Percentiles rank a stretch among this genome's conserved stretches.
Conservation (phyloP, 805 yeast genomes). For the Ogataea henricii region DNA sequence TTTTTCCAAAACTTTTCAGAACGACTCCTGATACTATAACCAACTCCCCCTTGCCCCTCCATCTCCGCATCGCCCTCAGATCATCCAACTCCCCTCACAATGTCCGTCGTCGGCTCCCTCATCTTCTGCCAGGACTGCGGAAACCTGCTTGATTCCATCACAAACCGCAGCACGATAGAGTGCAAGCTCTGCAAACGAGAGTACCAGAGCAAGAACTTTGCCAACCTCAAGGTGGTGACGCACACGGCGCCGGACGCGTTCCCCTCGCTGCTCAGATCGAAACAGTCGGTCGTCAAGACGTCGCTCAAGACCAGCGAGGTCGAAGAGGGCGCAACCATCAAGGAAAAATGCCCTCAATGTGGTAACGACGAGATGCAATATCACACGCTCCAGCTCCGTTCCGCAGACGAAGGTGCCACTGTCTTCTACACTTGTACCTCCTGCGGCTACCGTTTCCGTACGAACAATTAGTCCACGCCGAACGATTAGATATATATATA, state of each 20-base stretch:
- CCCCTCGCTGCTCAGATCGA: conserved; percentile 79
- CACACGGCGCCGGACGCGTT: conserved; percentile 90
- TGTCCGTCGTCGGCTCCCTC: conserved; percentile 95
- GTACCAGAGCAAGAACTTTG: conserved; percentile 53
- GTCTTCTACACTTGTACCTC: conserved; percentile 94
- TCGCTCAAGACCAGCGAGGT: conserved; percentile 71
- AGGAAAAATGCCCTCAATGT: conserved; percentile 98
- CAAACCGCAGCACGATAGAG: conserved; percentile 48
- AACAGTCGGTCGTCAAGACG: conserved; percentile 90
- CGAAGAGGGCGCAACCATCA: conserved; percentile 94
- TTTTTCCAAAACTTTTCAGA: conserved; percentile 4
- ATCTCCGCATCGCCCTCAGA: no score
- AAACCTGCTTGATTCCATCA: conserved; percentile 72
- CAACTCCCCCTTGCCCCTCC: not conserved
- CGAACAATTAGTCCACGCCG: conserved; percentile 62
- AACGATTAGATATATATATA: conserved; percentile 1
- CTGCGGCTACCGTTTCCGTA: conserved; percentile 92
- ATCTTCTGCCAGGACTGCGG: conserved; percentile 96
- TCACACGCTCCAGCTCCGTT: conserved; percentile 92
- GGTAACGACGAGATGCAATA: conserved; percentile 98
- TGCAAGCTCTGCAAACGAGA: conserved; percentile 55
- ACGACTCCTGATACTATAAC: not conserved
- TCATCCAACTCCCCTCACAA: no score
- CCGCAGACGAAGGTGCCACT: conserved; percentile 99
- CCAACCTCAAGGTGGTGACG: conserved; percentile 83